phyloP scores from a whole-genome alignment of 2,329 filamentous ascomycete genomes.

The Remersonia thermophila region DNA sequence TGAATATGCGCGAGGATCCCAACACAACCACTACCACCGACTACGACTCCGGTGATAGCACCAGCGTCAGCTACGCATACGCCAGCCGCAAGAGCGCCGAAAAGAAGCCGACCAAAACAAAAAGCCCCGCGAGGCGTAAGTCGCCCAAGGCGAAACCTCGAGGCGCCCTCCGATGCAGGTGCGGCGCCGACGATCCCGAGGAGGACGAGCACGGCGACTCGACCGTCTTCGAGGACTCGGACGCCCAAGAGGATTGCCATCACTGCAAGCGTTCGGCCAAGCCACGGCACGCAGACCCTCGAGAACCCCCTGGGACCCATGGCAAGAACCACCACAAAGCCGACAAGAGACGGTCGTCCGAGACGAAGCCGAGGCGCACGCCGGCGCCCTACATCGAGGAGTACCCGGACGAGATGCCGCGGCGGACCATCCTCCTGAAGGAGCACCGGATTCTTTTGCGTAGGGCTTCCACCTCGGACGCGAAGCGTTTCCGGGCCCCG shows the following conservation, averaged over 20 bases:
- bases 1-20: constrained; percentile 11
- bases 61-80: constrained; percentile 13
- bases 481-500: constrained; percentile 6
- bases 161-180: constrained; percentile 4
- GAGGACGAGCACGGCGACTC: constrained; percentile 1
- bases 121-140: constrained; percentile 8
- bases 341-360: constrained; percentile 6
- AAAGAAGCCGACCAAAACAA: constrained; percentile 3
- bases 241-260: constrained; percentile 7
- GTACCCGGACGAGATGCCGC: constrained; percentile 14
- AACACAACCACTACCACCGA: constrained; percentile 15
- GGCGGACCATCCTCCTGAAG: constrained; percentile 13
- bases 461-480: constrained; percentile 11
- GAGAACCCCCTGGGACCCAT: neutral
- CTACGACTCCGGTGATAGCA: constrained; percentile 17
- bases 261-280: neutral
- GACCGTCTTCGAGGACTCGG: constrained; percentile 10
- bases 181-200: constrained; percentile 1
- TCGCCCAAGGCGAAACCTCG: constrained; percentile 10
- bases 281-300: constrained; percentile 1
- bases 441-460: constrained; percentile 16
- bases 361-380: constrained; percentile 3
- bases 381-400: constrained; percentile 17
- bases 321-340: constrained; percentile 2
- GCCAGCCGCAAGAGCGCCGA: constrained; percentile 5